Base-by-base conservation (phyloP, 1,284 basidiomycete genomes). In the Sanghuangporus weigelae region DNA sequence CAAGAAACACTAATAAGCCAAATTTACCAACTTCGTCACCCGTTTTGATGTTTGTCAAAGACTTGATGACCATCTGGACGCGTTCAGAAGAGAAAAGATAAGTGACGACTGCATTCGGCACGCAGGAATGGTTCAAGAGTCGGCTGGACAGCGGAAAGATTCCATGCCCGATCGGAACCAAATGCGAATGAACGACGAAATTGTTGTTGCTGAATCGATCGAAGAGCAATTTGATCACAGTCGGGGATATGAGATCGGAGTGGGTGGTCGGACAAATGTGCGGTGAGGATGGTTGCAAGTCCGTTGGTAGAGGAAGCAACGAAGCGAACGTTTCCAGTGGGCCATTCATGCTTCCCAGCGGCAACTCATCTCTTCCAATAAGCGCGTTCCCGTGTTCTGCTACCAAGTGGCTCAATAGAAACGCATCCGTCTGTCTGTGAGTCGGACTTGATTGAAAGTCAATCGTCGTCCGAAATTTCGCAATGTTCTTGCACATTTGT, bases 61-160 rank as follows among this genome's bases (percentile, higher is more conserved):
- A 81, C 12, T 88, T 77, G 7, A 91, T 75, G 63, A 87, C 79
- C 85, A 90, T 87, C 16, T 66, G 69, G 7, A 84, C 77, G 8
- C 74, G 69, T 38, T 76, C 69, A 11, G 69, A 73, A 3, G 68
- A 69, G 23, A 89, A 74, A 44, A 73, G 70, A 69, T 87, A 91
- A 70, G 82, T 85, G 23, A 82, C 77, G n/a, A 81, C 81, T 21
- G 87, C 86, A 66, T 90, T 91, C 3, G 90, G 89, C 12, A 79
- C 68, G 71, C 90, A 92, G 3, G 88, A 90, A 70, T 92, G 90
- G 70, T 92, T 92, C 74, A 91, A 89, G 10, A 84, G 71, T 11
- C 88, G 80, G 69, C 90, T 91, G 2, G 89, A 84, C 21, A 84
- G 71, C 7, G 90, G 87, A 64, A 89, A 91, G 36, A 90, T 77